phyloP scores from a whole-genome alignment of 2,329 filamentous ascomycete genomes.

The Neonectria ditissima region DNA sequence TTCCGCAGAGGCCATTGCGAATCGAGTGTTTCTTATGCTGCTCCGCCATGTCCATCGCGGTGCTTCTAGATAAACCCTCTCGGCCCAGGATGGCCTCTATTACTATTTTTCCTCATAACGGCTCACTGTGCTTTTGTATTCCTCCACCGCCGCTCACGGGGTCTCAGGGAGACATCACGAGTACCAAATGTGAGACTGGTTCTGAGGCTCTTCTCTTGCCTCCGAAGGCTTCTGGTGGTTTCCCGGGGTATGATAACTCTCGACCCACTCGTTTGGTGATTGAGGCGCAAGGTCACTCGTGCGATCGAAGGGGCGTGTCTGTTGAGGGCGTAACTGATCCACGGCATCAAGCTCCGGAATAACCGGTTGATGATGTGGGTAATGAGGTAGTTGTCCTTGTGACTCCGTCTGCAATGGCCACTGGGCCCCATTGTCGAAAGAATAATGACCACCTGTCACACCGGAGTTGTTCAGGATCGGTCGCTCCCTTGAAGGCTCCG shows the following conservation, averaged over 20 bases:
- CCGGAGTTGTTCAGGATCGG: background rate
- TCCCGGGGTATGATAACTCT: background rate
- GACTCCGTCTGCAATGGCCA: background rate
- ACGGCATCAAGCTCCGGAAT: background rate
- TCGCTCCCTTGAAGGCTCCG: background rate
- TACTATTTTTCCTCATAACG: background rate
- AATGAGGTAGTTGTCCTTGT: background rate
- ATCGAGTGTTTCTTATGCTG: slow-evolving; percentile 13
- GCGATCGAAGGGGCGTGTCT: background rate
- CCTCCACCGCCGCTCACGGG: background rate
- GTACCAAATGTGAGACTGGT: slow-evolving; percentile 1
- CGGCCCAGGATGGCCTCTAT: background rate
- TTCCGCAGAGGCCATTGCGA: slow-evolving; percentile 13
- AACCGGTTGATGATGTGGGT: background rate
- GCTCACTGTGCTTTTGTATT: background rate
- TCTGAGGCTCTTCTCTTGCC: background rate
- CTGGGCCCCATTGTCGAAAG: background rate
- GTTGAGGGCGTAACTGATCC: background rate
- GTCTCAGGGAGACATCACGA: background rate
- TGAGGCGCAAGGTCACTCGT: background rate
- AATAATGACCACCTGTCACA: slow-evolving; percentile 1
- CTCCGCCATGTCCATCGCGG: slow-evolving; percentile 1
- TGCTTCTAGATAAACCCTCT: slow-evolving; percentile 3
- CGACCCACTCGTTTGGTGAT: slow-evolving; percentile 7
- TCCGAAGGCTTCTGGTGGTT: background rate